phyloP scores from a whole-genome alignment of 148 eudicot species.

The Fagopyrum homotropicum region DNA sequence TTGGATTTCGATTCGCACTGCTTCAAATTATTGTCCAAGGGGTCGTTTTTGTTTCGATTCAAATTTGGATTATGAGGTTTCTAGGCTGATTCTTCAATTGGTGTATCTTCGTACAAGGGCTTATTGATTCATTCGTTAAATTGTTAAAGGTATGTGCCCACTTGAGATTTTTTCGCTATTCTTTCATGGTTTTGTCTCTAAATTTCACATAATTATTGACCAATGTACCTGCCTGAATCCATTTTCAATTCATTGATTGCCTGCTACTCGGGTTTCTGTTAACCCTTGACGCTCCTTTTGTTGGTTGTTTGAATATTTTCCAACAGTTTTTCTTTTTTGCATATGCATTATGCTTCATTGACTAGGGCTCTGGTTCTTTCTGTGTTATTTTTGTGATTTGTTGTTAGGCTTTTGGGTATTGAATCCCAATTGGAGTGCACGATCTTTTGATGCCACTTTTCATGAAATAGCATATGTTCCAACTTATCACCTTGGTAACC shows the following conservation, averaged over 20 bases:
- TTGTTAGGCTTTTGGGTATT: not conserved
- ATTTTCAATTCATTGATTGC: not conserved
- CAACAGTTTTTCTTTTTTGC: not conserved
- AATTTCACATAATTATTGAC: not conserved
- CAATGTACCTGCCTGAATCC: not conserved
- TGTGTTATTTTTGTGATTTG: not conserved
- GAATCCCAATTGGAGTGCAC: not conserved
- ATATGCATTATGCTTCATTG: too few relatives aligned
- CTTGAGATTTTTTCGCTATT: not conserved
- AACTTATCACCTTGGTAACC: not conserved
- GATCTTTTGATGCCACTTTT: not conserved
- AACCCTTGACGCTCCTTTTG: not conserved
- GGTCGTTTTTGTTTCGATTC: not conserved
- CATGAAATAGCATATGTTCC: not conserved
- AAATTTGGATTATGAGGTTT: not conserved
- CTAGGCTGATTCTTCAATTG: slow-evolving; percentile 9
- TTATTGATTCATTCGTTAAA: slow-evolving; percentile 5
- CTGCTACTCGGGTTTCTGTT: not conserved
- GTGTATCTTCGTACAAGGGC: not conserved
- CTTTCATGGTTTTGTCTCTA: not conserved
- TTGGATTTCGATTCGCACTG: not conserved
- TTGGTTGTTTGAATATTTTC: not conserved
- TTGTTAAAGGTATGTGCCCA: slow-evolving; percentile 3
- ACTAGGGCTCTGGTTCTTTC: too few relatives aligned
- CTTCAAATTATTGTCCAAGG: not conserved